Base-by-base conservation (phyloP, 768 basidiomycete genomes). In the Thelephora ganbajun region DNA sequence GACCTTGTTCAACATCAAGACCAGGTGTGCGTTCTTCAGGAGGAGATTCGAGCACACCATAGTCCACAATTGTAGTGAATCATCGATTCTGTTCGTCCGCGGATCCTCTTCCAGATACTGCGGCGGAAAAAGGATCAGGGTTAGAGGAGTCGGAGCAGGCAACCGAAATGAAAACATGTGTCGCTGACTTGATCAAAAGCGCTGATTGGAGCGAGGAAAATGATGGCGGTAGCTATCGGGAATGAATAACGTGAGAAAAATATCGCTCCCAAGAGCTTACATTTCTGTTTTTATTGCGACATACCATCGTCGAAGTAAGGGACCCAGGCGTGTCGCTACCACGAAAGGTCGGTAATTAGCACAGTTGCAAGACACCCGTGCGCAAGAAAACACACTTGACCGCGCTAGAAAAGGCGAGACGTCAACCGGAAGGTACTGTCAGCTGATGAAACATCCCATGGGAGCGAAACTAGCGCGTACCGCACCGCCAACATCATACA, bases 401-500 rank as follows among this genome's bases (percentile, higher is more conserved):
- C 76, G 44, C 77, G 71, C 79, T 81, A 58, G 51, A 48, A 43
- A 44, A 35, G 47, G 45, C 49, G 46, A 49, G 20, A 41, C 39
- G 18, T 14, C 18, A 14, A 41, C 14, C 39, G 22, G 39, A 18
- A 14, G 26, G 9, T 30, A 9, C 9, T 9, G 9, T 30, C 26
- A 30, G 26, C 5, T 30, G 26, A 30, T 30, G 9, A 30, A 30
- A 30, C 4, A 30, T 11, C 26, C 33, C 36, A 43, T 35, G 18
- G 22, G 42, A 49, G 46, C 30, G 44, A 22, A 45, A 16, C 14
- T 45, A 53, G 47, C 42, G 70, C 82, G 59, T 58, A 87, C 81
- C 45, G 83, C 81, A 42, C 87, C 87, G 35, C 86, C 85, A 34
- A 90, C 86, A 59, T 90, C 87, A 59, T 82, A 90, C 48, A 89